phyloP scores from a whole-genome alignment of 441 rosid genomes.

The Gossypium trilobum region DNA sequence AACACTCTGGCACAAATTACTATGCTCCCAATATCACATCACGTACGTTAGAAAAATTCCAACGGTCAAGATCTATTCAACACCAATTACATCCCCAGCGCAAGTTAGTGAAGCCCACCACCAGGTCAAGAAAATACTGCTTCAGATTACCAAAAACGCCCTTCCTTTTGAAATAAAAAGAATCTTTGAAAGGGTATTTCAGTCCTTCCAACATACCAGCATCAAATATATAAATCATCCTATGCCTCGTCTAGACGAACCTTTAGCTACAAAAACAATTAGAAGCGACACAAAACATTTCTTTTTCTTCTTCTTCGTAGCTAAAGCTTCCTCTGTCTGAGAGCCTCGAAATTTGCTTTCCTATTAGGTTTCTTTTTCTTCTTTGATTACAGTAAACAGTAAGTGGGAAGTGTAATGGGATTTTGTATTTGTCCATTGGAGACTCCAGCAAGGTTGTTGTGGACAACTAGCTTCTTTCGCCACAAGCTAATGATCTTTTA shows the following conservation, averaged over 20 bases:
- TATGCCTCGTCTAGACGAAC: conserved; percentile 2
- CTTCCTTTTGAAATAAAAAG: neutral
- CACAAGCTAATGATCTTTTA: conserved; percentile 87
- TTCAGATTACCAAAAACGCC: conserved; percentile 14
- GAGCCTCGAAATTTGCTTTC: neutral
- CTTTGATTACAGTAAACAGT: neutral
- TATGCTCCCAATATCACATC: neutral
- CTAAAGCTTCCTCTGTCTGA: neutral
- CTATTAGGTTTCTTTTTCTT: neutral
- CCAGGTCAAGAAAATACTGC: neutral
- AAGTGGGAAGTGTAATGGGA: conserved; percentile 52
- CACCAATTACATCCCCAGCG: conserved; percentile 12
- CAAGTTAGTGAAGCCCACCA: conserved; percentile 16
- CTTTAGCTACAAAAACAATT: conserved; percentile 28
- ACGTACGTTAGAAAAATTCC: conserved; percentile 15
- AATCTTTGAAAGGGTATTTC: neutral
- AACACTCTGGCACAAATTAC: conserved; percentile 28
- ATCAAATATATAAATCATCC: conserved; percentile 25
- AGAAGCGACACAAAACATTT: neutral
- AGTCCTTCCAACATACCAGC: neutral
- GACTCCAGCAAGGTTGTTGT: conserved; percentile 79
- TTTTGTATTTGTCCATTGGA: conserved; percentile 67
- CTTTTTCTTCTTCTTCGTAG: neutral
- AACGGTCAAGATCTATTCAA: conserved; percentile 28
- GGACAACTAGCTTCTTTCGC: conserved; percentile 97